phyloP scores from a whole-genome alignment of 176 grass and related monocot genomes.

The Musa schizocarpa region DNA sequence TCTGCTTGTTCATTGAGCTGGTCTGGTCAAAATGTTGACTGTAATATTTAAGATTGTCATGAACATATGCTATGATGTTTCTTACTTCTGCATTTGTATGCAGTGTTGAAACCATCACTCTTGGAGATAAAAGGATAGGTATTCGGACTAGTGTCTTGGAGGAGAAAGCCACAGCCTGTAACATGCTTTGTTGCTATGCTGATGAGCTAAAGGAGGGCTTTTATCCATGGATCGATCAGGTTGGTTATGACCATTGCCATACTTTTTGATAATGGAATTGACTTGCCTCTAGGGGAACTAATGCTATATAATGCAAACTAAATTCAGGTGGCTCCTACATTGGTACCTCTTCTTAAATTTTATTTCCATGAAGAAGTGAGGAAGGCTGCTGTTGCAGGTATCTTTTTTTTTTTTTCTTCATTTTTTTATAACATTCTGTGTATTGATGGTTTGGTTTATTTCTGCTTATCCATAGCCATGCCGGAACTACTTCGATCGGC shows the following conservation, averaged over 20 bases:
- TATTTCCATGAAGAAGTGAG: slow-evolving; percentile 99
- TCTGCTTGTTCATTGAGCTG: background rate
- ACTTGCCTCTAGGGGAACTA: background rate
- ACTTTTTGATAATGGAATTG: background rate
- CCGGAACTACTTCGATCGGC: slow-evolving; percentile 86
- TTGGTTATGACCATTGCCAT: slow-evolving; percentile 20
- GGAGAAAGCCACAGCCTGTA: slow-evolving; percentile 99
- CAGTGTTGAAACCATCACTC: slow-evolving; percentile 93
- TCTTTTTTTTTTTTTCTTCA: background rate
- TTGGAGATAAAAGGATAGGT: slow-evolving; percentile 95
- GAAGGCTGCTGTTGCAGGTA: slow-evolving; percentile 96
- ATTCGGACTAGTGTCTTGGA: slow-evolving; percentile 93
- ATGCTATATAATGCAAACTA: slow-evolving; percentile 20
- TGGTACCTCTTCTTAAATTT: slow-evolving; percentile 95
- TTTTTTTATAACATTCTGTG: background rate
- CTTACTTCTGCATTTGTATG: slow-evolving; percentile 9
- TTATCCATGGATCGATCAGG: slow-evolving; percentile 99
- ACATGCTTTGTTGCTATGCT: slow-evolving; percentile 99
- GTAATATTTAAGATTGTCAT: background rate
- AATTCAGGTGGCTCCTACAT: slow-evolving; percentile 78
- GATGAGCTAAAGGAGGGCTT: slow-evolving; percentile 99
- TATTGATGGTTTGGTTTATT: slow-evolving; percentile 7
- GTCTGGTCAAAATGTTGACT: background rate
- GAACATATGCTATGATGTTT: background rate
- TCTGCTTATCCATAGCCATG: slow-evolving; percentile 58